These are phyloP conservation scores for Acanthamoeba lenticulata DNA, from an alignment of 208 protist genomes.

Conservation along the genomic window DNA sequence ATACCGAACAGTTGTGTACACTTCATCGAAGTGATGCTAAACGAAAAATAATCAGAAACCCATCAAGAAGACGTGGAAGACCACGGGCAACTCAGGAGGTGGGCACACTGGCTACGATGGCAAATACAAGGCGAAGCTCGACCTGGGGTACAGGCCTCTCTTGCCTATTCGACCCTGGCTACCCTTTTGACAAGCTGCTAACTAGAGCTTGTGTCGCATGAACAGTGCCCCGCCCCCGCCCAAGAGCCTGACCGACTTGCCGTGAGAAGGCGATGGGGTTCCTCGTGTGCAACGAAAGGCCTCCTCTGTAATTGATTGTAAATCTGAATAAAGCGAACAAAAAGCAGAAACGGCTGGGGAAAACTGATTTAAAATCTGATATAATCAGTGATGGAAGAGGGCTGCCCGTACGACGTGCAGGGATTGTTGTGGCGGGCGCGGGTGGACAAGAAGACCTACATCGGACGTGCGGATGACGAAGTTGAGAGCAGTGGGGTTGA, in stretches of 20 bases:
- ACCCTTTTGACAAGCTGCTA: neutral
- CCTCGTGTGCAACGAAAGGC: neutral
- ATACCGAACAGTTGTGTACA: neutral
- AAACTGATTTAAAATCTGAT: neutral
- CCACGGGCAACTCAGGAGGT: conserved; percentile 37
- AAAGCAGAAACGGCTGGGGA: neutral
- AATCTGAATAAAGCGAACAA: neutral
- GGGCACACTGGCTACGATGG: conserved; percentile 26
- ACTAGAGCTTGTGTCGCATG: neutral
- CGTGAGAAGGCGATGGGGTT: neutral
- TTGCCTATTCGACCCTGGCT: neutral
- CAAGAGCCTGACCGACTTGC: conserved; percentile 51
- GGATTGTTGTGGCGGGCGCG: neutral
- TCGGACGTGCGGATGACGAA: neutral
- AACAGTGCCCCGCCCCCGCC: neutral
- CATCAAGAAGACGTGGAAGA: conserved; percentile 64
- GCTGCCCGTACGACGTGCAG: neutral
- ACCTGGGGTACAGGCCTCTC: conserved; percentile 24
- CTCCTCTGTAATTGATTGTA: neutral
- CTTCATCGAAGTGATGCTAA: neutral
- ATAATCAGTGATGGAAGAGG: conserved; percentile 22
- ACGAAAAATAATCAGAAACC: neutral
- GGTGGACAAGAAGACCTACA: neutral
- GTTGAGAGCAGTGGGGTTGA: neutral
- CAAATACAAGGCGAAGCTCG: conserved; percentile 65